Evolutionary conservation across 768 basidiomycete species (phyloP), one percentile per base, ranked within the genome.

Genomic region (Rhizopogon vesiculosus): DNA sequence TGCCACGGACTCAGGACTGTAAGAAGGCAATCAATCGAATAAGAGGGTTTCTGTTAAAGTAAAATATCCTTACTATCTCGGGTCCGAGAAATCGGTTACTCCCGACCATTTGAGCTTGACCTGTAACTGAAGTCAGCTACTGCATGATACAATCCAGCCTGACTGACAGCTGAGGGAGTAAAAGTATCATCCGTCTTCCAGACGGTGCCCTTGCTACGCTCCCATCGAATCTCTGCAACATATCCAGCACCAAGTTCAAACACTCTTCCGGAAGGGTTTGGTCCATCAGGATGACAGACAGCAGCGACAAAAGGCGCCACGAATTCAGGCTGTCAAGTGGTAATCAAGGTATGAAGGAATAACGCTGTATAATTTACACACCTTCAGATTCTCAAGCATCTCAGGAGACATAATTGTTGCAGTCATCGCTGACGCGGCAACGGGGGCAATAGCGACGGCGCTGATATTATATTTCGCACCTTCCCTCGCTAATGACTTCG

Each of bases 341-440:
- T 15, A 29, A 51, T 41, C 15, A 42, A 45, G 53, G 45, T 18
- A 35, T 29, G 25, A 39, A 22, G 13, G 41, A 25, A 53, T 18
- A 18, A 22, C 5, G 8, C 18, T 3, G 44, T 22, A 51, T 7
- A 44, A 49, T 8, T 22, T 29, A 49, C 62, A 10, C 68, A 88
- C 89, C 69, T 87, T 86, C 41, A 97, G 74, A 64, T 91, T 89
- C n/a, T 81, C 87, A 53, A 98, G 82, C 82, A 97, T 85, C 55
- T 98, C 96, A 18, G 89, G 87, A 8, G 96, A 91, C 89, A 98
- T 91, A 62, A 95, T 77, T 0, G 93, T 97, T 64, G 87, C 94
- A 3, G 94, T 97, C 96, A 98, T 98, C 3, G 83, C 82, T 3
- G 93, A 96, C 0, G 95, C 96, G n/a, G 96, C 96, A 57, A 91